Evolutionary conservation across 2,329 filamentous ascomycete species (phyloP), one percentile per base, ranked within the genome.

Genomic region (Aspergillus fijiensis): DNA sequence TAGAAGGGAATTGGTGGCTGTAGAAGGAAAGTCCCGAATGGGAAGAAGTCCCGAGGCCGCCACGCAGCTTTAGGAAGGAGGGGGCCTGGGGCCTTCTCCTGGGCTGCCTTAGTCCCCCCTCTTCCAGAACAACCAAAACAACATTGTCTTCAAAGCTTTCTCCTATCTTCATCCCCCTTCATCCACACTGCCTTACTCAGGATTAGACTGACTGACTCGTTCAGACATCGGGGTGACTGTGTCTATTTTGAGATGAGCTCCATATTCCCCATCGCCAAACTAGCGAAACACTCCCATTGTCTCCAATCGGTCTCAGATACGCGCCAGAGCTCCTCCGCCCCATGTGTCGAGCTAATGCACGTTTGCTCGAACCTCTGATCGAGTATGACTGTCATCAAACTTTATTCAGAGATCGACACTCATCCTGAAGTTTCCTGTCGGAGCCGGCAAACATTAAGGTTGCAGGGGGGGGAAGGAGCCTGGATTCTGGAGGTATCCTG

Each of bases 341-440:
- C 39, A 19, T 45, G 39, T 45, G 14, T 7, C 39, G 16, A 45
- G 39, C 39, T 45, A 45, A 45, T 45, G 39, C 39, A 45, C 14
- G 39, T 45, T 45, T 45, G 39, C 39, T 45, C 39, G 39, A 45
- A 45, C 39, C 39, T 45, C 39, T 19, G 39, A n/a, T 45, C 39
- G 16, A 45, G 39, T 45, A 19, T 45, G 19, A 53, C 51, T 45
- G 35, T 53, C 51, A 53, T 53, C 21, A 53, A 53, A 53, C 23
- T 53, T 9, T 53, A 45, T 45, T 25, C 35, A 11, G 21, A 29
- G 51, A 53, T 53, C 51, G 51, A 27, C 51, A 47, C 16, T 42
- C 21, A 23, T 53, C 51, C 16, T 29, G 23, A 21, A 42, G 35
- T 9, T n/a, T 19, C 39, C 16, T 4, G 39, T 16, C 39, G 14